Base-by-base conservation (phyloP, 2,329 filamentous ascomycete genomes). In the Alternaria longipes region DNA sequence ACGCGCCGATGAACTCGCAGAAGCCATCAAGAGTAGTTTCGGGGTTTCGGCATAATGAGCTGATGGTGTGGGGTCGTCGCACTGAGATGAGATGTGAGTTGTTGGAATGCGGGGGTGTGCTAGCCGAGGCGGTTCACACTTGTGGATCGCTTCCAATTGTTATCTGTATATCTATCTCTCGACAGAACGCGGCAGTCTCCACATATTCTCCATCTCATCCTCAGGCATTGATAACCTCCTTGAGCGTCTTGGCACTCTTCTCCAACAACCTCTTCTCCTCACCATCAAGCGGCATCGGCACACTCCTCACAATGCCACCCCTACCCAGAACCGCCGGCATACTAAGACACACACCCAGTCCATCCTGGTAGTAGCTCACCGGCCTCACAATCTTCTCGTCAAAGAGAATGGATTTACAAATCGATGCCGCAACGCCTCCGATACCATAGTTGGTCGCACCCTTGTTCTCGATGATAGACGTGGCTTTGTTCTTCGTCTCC, bases 401-500 rank as follows among this genome's bases (percentile, higher is more conserved):
- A 1, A 53, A 62, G 2, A 71, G 12, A 1, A 71, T 58, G 7
- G 52, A 60, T 40, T 62, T 67, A 22, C 67, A 70, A 3, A 71
- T 54, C 54, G 61, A 64, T 4, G 67, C 67, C 2, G 59, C 62
- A 1, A 71, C 68, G 5, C 64, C 68, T 0, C 68, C 68, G 22
- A 71, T 71, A 0, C 68, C 68, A 22, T 66, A 70, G 24, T 71
- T 70, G 0, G 68, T 71, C 1, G 64, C 64, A 7, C 68, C 68
- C 26, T 71, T 71, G 49, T 62, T 68, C 16, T 66, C 56, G 7
- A 68, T 70, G 5, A 71, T 68, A 16, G 16, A 55, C 0, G 60
- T 53, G 0, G 68, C 68, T 44, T 70, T 71, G 3, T 65, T 66
- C 36, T 60, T 68, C 4, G 61, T 65, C 8, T 66, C 65, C 0